Evolutionary conservation across 2,329 filamentous ascomycete genomes (phyloP), one percentile per base, ranked within the genome.

Genomic region (Neopestalotiopsis clavispora): DNA sequence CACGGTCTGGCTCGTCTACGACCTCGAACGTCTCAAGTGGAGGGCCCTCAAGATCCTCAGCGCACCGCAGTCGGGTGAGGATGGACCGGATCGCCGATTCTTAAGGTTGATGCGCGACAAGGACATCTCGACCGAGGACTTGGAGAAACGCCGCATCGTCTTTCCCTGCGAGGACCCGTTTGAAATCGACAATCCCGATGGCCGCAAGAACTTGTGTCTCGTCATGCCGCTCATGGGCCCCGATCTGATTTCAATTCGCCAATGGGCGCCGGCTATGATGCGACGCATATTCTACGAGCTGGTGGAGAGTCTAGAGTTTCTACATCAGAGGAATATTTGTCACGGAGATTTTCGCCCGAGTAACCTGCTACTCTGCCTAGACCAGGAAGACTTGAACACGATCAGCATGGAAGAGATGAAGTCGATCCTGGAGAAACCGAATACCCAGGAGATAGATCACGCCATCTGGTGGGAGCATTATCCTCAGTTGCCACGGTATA

Each of bases 1-100:
- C 4, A 69, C 68, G 14, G 68, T 69, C 58, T 69, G 68, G 68
- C 68, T 69, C 30, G 66, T 49, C n/a, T 23, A 61, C 6, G 68
- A 69, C 52, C 40, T n/a, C 7, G 17, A 10, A 5, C 32, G 23
- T 12, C 14, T 20, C 12, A 64, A 67, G 28, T 69, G 68, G 64
- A 42, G 68, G 23, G 64, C 64, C 9, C 45, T 58, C 20, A 66
- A 66, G 34, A 57, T 58, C 45, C 28, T 66, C 23, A 28, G 52
- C 20, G 23, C 49, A 6, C 20, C 20, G 23, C 13, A 56, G 32
- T 66, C 64, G n/a, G 17, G 34, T 6, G 38, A 38, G 52, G 17
- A 66, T 20, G 17, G 30, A 20, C 28, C 38, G 49, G 49, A 40
- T 28, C 20, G 52, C n/a, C 10, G 20, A 38, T 32, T 65, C 38